These are phyloP conservation scores for Liriodendron chinense DNA, from an alignment of 164 flowering plant species.

Conservation along the genomic window DNA sequence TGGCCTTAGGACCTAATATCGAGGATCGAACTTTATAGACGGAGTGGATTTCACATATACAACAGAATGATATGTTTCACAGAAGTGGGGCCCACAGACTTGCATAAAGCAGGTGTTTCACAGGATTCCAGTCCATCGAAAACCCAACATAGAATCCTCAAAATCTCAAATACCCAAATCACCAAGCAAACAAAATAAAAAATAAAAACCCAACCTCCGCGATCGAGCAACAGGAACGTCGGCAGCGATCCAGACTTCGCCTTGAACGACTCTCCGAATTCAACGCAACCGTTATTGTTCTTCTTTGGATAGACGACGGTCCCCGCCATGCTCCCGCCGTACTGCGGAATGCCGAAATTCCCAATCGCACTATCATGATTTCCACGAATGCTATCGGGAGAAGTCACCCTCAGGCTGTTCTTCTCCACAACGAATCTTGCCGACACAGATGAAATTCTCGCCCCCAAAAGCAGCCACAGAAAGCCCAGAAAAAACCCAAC, in stretches of 20 bases:
- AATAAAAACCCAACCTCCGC: constrained; percentile 56
- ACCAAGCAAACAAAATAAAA: not conserved
- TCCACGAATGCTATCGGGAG: constrained; percentile 72
- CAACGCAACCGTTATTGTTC: constrained; percentile 69
- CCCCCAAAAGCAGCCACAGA: constrained; percentile 20
- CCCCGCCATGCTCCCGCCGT: constrained; percentile 94
- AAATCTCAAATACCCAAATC: not conserved
- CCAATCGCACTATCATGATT: constrained; percentile 85
- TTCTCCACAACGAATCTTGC: constrained; percentile 84
- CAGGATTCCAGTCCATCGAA: too few species aligned
- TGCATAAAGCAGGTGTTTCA: too few species aligned
- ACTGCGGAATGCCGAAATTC: constrained; percentile 91
- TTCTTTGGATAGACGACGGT: constrained; percentile 67
- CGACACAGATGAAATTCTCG: constrained; percentile 6
- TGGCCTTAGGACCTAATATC: too few species aligned
- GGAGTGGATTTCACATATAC: too few species aligned
- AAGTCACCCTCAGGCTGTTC: constrained; percentile 78
- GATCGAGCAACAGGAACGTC: constrained; percentile 71
- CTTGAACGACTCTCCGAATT: constrained; percentile 56
- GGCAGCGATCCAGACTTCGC: constrained; percentile 78
- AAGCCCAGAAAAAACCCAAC: constrained; percentile 33
- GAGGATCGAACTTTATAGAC: too few species aligned
- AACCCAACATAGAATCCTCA: not conserved
- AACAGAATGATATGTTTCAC: too few species aligned
- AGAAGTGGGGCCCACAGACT: too few species aligned